phyloP scores from a whole-genome alignment of 805 yeast genomes.

The Ogataea henricii region DNA sequence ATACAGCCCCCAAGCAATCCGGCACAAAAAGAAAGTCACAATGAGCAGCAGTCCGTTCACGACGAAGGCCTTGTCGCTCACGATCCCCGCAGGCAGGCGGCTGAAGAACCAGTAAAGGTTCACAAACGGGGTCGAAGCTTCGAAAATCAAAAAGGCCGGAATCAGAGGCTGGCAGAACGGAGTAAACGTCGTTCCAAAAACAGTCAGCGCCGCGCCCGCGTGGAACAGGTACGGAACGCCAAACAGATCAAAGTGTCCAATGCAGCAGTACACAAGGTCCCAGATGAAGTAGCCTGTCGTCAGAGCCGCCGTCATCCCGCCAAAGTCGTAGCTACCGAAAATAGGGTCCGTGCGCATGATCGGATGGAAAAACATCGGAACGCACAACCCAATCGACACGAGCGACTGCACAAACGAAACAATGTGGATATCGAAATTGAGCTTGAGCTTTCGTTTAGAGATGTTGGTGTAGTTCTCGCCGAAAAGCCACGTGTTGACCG shows the following conservation, averaged over 20 bases:
- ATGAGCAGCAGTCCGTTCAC: slow-evolving; percentile 76
- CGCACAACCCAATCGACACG: slow-evolving; percentile 56
- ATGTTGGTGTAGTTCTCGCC: slow-evolving; percentile 56
- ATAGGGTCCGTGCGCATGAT: slow-evolving; percentile 51
- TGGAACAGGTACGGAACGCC: slow-evolving; percentile 84
- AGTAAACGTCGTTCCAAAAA: slow-evolving; percentile 59
- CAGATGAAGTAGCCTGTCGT: slow-evolving; percentile 88
- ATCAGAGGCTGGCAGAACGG: slow-evolving; percentile 84
- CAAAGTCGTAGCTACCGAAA: slow-evolving; percentile 72
- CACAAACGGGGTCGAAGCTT: slow-evolving; percentile 91
- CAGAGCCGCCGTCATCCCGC: slow-evolving; percentile 69
- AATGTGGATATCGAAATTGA: slow-evolving; percentile 87
- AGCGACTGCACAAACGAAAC: slow-evolving; percentile 86
- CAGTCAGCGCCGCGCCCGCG: slow-evolving; percentile 78
- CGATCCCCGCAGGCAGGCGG: slow-evolving; percentile 67
- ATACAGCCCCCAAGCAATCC: slow-evolving; percentile 86
- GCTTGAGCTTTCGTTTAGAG: slow-evolving; percentile 44
- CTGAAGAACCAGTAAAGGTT: slow-evolving; percentile 90
- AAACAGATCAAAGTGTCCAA: slow-evolving; percentile 61
- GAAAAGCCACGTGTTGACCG: slow-evolving; percentile 48
- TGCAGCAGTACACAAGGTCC: slow-evolving; percentile 74
- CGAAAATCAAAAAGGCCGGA: slow-evolving; percentile 82
- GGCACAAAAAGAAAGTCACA: slow-evolving; percentile 67
- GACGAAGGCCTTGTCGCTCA: slow-evolving; percentile 54
- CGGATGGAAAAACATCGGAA: slow-evolving; percentile 67